phyloP scores from a whole-genome alignment of 768 basidiomycete genomes.

The Boletales sp. region DNA sequence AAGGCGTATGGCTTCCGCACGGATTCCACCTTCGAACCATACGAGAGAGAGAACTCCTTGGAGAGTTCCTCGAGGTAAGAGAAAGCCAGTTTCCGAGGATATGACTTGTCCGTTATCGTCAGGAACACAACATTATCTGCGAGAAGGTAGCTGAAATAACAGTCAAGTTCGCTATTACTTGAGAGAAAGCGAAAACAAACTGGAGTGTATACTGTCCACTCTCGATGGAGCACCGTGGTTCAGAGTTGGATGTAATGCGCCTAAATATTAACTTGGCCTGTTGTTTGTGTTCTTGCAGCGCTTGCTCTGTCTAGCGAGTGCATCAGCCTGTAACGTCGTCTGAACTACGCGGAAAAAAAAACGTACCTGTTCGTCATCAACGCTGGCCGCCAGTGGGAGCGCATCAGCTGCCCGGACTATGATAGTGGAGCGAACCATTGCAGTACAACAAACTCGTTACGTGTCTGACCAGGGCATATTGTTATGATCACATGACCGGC shows the following conservation, averaged over 20 bases:
- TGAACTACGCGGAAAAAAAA: not conserved
- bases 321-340: slow-evolving; percentile 1
- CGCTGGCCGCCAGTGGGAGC: slow-evolving; percentile 89
- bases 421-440: slow-evolving; percentile 85
- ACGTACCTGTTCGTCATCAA: slow-evolving; percentile 92
- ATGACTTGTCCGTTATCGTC: slow-evolving; percentile 94
- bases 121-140: slow-evolving; percentile 92
- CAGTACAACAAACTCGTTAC: too few species aligned
- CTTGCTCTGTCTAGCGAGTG: slow-evolving; percentile 75
- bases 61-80: slow-evolving; percentile 96
- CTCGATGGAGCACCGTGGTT: slow-evolving; percentile 96
- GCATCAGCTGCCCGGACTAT: slow-evolving; percentile 84
- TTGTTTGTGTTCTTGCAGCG: slow-evolving; percentile 96
- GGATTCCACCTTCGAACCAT: slow-evolving; percentile 89
- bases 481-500: slow-evolving; percentile 12
- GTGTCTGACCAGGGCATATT: not conserved
- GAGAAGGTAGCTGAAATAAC: slow-evolving; percentile 79
- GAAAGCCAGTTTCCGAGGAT: slow-evolving; percentile 95
- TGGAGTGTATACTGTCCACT: slow-evolving; percentile 94
- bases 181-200: slow-evolving; percentile 46
- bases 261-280: slow-evolving; percentile 97
- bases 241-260: slow-evolving; percentile 89
- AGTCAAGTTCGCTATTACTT: slow-evolving; percentile 4
- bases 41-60: slow-evolving; percentile 91
- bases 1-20: slow-evolving; percentile 98